phyloP scores from a whole-genome alignment of 352 stramenopile genomes.

The Globisporangium megalacanthum region DNA sequence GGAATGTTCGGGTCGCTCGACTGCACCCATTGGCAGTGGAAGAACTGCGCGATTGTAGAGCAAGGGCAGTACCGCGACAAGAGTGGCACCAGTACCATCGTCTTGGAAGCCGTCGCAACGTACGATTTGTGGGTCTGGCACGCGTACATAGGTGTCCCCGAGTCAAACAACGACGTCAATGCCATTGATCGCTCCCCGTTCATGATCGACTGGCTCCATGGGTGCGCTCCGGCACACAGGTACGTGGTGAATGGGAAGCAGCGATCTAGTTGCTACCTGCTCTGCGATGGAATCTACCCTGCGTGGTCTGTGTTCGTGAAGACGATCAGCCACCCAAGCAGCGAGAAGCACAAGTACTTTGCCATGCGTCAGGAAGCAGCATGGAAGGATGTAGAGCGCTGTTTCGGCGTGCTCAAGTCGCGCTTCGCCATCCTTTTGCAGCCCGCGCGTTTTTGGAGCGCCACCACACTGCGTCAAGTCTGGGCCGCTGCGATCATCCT shows the following conservation, averaged over 20 bases:
- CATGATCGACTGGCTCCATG: background rate
- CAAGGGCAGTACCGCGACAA: slow-evolving; percentile 13
- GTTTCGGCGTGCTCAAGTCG: slow-evolving; percentile 17
- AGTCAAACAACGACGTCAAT: slow-evolving; percentile 30
- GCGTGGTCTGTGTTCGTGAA: slow-evolving; percentile 18
- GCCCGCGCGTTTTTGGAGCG: background rate
- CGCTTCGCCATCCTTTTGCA: background rate
- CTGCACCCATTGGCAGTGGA: slow-evolving; percentile 23
- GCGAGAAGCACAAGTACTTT: background rate
- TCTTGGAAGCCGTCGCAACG: slow-evolving; percentile 14
- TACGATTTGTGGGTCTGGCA: slow-evolving; percentile 22
- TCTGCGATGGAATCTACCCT: slow-evolving; percentile 25
- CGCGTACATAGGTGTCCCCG: slow-evolving; percentile 11
- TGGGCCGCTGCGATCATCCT: slow-evolving; percentile 14
- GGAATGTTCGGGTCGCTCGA: slow-evolving; percentile 24
- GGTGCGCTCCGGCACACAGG: background rate
- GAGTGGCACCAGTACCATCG: background rate
- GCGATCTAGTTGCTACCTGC: slow-evolving; percentile 13
- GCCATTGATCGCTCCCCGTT: slow-evolving; percentile 21
- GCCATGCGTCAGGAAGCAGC: slow-evolving; percentile 16
- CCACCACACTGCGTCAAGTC: background rate
- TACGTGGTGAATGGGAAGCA: slow-evolving; percentile 12
- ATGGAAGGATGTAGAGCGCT: slow-evolving; percentile 24
- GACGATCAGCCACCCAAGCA: slow-evolving; percentile 4
- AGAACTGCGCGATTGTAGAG: slow-evolving; percentile 17